These are phyloP conservation scores for Pulveroboletus ravenelii DNA, from an alignment of 768 basidiomycete species.

Conservation along the genomic window DNA sequence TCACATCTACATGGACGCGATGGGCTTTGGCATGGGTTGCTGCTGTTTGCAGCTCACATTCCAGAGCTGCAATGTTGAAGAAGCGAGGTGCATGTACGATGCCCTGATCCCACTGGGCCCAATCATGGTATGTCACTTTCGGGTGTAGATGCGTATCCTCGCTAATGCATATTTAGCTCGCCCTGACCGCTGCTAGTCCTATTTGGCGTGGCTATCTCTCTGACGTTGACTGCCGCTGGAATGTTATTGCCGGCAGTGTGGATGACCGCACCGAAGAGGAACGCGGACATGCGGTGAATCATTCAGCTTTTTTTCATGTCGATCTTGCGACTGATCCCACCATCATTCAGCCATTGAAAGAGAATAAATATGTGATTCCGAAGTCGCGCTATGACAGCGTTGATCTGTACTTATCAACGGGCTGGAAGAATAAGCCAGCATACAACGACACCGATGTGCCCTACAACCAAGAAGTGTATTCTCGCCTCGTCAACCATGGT, in stretches of 20 bases:
- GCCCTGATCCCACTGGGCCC: slow-evolving; percentile 94
- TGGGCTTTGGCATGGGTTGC: slow-evolving; percentile 99
- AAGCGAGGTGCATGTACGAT: slow-evolving; percentile 92
- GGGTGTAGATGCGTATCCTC: not conserved
- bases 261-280: slow-evolving; percentile 97
- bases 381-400: slow-evolving; percentile 98
- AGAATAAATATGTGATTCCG: slow-evolving; percentile 74
- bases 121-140: slow-evolving; percentile 65
- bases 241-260: slow-evolving; percentile 97
- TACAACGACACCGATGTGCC: slow-evolving; percentile 89
- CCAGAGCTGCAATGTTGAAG: slow-evolving; percentile 90
- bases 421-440: slow-evolving; percentile 83
- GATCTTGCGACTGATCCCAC: slow-evolving; percentile 2
- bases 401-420: slow-evolving; percentile 84
- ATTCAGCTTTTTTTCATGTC: slow-evolving; percentile 4
- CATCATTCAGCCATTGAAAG: slow-evolving; percentile 61
- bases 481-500: slow-evolving; percentile 74
- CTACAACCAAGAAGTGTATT: slow-evolving; percentile 68
- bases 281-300: slow-evolving; percentile 70
- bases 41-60: slow-evolving; percentile 97
- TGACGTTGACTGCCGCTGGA: slow-evolving; percentile 98
- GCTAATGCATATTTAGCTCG: slow-evolving; percentile 54
- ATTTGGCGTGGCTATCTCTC: slow-evolving; percentile 92
- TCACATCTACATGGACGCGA: slow-evolving; percentile 97
- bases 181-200: slow-evolving; percentile 91